These are phyloP conservation scores for Rosa chinensis DNA, from an alignment of 306 rosid species.

Conservation along the genomic window DNA sequence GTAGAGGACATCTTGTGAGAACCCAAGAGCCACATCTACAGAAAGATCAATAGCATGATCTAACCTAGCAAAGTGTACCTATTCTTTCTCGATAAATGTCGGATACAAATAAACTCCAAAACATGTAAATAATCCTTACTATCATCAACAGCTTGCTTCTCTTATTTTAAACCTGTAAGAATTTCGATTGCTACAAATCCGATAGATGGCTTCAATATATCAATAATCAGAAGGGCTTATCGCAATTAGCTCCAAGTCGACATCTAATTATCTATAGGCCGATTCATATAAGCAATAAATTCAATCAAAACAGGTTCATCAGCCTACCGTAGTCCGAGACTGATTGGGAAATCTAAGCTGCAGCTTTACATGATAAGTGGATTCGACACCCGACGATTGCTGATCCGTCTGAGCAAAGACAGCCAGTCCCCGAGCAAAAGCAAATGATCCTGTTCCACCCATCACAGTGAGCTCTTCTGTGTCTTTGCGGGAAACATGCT, in stretches of 20 bases:
- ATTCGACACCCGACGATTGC: slow-evolving; percentile 19
- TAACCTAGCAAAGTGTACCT: too few species aligned
- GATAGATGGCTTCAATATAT: background rate
- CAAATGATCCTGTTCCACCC: slow-evolving; percentile 89
- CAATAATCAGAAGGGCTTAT: background rate
- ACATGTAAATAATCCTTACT: too few species aligned
- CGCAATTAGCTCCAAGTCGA: background rate
- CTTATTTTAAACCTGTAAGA: background rate
- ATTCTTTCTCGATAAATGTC: too few species aligned
- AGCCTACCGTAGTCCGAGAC: slow-evolving; percentile 34
- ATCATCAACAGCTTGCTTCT: background rate
- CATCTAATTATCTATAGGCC: background rate
- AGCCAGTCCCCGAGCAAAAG: slow-evolving; percentile 84
- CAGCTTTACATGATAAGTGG: slow-evolving; percentile 59
- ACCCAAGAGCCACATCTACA: too few species aligned
- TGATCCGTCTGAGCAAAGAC: slow-evolving; percentile 41
- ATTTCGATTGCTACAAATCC: background rate
- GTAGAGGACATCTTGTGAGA: too few species aligned
- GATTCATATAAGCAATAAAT: background rate
- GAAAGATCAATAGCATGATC: too few species aligned
- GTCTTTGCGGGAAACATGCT: slow-evolving; percentile 34
- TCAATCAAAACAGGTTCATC: slow-evolving; percentile 8
- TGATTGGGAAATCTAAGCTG: slow-evolving; percentile 53
- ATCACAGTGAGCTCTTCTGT: slow-evolving; percentile 51
- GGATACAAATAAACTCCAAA: too few species aligned